phyloP scores from a whole-genome alignment of 768 basidiomycete genomes.

The Dacryopinax primogenitus region DNA sequence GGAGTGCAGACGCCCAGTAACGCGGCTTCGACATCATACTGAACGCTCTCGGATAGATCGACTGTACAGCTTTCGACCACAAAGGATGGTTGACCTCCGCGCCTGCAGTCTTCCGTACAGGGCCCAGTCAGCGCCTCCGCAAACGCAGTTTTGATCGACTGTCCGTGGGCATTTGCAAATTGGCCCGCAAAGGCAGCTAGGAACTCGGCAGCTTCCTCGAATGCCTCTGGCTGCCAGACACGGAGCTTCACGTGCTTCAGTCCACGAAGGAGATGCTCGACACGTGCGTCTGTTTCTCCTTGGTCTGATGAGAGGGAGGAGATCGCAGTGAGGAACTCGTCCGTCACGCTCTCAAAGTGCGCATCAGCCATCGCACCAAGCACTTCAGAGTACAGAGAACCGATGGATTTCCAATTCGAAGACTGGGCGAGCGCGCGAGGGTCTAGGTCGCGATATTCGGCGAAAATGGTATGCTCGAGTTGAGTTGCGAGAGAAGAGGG shows the following conservation, averaged over 20 bases:
- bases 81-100: slow-evolving; percentile 91
- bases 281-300: slow-evolving; percentile 66
- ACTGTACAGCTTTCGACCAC: slow-evolving; percentile 85
- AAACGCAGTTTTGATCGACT: slow-evolving; percentile 68
- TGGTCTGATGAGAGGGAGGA: slow-evolving; percentile 59
- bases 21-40: slow-evolving; percentile 80
- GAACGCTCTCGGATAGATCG: slow-evolving; percentile 65
- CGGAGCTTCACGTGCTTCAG: slow-evolving; percentile 73
- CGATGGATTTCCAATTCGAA: slow-evolving; percentile 65
- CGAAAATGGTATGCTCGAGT: slow-evolving; percentile 1
- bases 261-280: slow-evolving; percentile 73
- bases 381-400: slow-evolving; percentile 71
- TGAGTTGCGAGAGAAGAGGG: neutral
- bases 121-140: slow-evolving; percentile 79
- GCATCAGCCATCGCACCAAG: slow-evolving; percentile 65
- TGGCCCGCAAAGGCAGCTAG: slow-evolving; percentile 70
- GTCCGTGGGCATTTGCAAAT: slow-evolving; percentile 72
- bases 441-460: neutral
- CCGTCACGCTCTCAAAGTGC: slow-evolving; percentile 57
- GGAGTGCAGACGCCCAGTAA: slow-evolving; percentile 81
- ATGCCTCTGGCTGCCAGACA: slow-evolving; percentile 89
- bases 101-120: slow-evolving; percentile 87
- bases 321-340: slow-evolving; percentile 74
- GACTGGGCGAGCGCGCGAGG: slow-evolving; percentile 37
- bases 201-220: slow-evolving; percentile 88